Conservation (phyloP, 73 alveolate genomes). For the Paramecium octaurelia region DNA sequence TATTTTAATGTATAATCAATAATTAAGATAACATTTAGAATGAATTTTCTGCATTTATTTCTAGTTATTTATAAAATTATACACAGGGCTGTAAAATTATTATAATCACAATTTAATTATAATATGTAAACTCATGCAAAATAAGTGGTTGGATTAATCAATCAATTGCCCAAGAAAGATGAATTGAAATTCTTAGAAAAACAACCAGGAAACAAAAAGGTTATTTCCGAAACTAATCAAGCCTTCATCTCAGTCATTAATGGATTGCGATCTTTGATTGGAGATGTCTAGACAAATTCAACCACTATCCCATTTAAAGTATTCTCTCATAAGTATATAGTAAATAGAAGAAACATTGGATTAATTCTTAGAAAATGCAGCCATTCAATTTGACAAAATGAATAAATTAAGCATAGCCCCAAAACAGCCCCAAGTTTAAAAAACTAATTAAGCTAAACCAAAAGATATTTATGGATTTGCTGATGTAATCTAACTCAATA, state of each 20-base stretch:
- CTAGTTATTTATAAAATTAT: not conserved
- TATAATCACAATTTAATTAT: constrained; percentile 12
- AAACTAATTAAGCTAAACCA: constrained; percentile 20
- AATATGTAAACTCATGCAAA: constrained; percentile 37
- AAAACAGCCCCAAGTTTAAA: not conserved
- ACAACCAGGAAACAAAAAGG: not conserved
- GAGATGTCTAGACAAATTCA: not conserved
- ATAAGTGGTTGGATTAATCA: not conserved
- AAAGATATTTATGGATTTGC: constrained; percentile 30
- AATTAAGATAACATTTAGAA: too few species aligned
- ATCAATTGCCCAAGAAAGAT: not conserved
- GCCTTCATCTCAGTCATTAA: not conserved
- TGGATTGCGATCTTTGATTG: not conserved
- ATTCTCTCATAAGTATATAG: not conserved
- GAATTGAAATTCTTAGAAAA: not conserved
- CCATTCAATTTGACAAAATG: not conserved
- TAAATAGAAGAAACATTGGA: constrained; percentile 26
- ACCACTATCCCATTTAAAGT: not conserved
- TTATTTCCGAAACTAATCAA: not conserved
- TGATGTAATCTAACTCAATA: not conserved
- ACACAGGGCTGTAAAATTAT: not conserved
- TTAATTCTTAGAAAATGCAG: constrained; percentile 15
- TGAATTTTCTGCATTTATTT: not conserved
- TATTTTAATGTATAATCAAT: not conserved
- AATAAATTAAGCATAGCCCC: not conserved